Percentiles rank a stretch among this genome's conserved stretches.
Conservation (phyloP, 495 filamentous ascomycete species). For the Tuber melanosporum region DNA sequence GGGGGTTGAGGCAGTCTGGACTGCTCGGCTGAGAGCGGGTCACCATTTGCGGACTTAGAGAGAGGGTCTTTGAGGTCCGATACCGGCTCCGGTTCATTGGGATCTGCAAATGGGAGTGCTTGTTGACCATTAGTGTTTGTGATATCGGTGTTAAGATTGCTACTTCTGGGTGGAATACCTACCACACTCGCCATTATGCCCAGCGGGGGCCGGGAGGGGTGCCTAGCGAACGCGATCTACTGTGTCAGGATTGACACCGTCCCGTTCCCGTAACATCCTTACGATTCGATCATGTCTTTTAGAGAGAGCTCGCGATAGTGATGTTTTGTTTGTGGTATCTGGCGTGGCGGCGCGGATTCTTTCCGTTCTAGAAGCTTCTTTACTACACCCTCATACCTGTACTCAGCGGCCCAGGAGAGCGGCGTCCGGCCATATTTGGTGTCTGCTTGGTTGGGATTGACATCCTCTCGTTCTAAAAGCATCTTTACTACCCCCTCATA, state of each 20-base stretch:
- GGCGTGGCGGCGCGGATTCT: neutral
- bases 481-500: neutral
- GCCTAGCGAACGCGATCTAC: neutral
- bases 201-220: too few species aligned
- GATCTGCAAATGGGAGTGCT: neutral
- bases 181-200: too few species aligned
- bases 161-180: neutral
- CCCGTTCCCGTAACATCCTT: neutral
- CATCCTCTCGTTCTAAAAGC: neutral
- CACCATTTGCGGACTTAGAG: neutral
- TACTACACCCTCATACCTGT: neutral
- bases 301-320: neutral
- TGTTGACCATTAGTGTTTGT: too few species aligned
- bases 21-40: neutral
- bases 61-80: too few species aligned
- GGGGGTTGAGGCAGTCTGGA: neutral
- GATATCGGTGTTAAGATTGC: neutral
- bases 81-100: too few species aligned
- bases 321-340: neutral
- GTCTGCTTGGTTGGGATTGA: neutral
- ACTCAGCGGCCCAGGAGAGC: neutral
- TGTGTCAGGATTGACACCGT: neutral
- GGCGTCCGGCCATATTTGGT: neutral
- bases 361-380: neutral
- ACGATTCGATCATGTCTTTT: neutral